Evolutionary conservation across 1,284 basidiomycete genomes (phyloP).

Genomic region (Cryptococcus sp.): DNA sequence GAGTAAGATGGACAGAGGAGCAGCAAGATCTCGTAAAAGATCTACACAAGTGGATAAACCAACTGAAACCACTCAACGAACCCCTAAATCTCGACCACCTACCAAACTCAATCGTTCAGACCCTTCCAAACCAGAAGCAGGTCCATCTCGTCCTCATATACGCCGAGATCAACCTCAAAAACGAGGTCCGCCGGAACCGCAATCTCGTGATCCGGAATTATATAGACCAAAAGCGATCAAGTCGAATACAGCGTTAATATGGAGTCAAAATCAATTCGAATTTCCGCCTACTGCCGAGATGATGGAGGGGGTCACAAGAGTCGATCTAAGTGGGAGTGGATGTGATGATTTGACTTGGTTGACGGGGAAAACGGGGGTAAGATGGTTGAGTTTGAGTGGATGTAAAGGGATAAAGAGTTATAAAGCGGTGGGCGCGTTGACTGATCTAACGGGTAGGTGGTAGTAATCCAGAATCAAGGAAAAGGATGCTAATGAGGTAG

Average conservation of each 20-base stretch:
- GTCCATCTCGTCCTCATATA: conserved; percentile 4
- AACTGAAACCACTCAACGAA: background rate
- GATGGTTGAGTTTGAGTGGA: conserved; percentile 39
- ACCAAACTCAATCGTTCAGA: background rate
- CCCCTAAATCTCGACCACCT: too few species aligned
- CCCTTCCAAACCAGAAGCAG: background rate
- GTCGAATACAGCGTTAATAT: conserved; percentile 31
- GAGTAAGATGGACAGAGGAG: conserved; percentile 38
- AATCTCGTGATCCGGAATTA: conserved; percentile 22
- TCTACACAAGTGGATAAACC: conserved; percentile 2
- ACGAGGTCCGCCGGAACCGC: background rate
- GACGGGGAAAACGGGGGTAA: conserved; percentile 19
- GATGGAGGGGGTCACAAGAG: conserved; percentile 25
- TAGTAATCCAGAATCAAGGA: too few species aligned
- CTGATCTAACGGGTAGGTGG: conserved; percentile 31
- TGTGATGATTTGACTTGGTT: conserved; percentile 35
- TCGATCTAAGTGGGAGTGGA: conserved; percentile 36
- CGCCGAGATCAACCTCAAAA: background rate
- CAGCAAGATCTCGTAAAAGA: conserved; percentile 36
- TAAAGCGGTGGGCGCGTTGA: conserved; percentile 31
- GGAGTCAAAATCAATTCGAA: conserved; percentile 23
- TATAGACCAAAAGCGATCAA: conserved; percentile 43
- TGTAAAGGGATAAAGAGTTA: conserved; percentile 33
- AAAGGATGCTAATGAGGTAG: conserved; percentile 11
- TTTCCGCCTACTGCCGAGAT: conserved; percentile 29